A percentile compares a stretch with the other conserved stretches of the same genome.
phyloP scores from a whole-genome alignment of 805 yeast species.

The Candida montana region DNA sequence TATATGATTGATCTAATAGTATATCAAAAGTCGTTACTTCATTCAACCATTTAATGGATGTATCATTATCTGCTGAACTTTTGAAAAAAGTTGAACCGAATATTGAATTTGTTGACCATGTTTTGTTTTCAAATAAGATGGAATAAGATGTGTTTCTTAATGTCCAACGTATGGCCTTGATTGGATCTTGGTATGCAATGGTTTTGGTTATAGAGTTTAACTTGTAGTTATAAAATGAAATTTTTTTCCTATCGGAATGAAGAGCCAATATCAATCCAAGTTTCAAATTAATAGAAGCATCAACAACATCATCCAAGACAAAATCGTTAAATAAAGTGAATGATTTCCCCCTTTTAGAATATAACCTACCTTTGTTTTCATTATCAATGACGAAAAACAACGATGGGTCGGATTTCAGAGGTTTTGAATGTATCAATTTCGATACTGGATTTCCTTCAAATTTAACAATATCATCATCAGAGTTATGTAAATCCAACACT shows the following conservation, averaged over 20 bases:
- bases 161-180: constrained; percentile 14
- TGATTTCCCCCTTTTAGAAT: constrained; percentile 4
- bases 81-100: constrained; percentile 24
- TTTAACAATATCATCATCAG: constrained; percentile 9
- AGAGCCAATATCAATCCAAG: constrained; percentile 7
- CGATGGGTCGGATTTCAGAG: not conserved
- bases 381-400: constrained; percentile 7
- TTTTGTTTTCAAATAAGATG: constrained; percentile 13
- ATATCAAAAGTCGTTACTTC: constrained; percentile 1
- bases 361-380: constrained; percentile 7
- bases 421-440: not conserved
- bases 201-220: constrained; percentile 5
- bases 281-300: constrained; percentile 9
- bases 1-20: constrained; percentile 6
- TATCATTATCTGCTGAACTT: constrained; percentile 6
- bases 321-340: constrained; percentile 1
- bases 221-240: not conserved
- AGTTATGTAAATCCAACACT: constrained; percentile 14
- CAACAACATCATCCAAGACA: constrained; percentile 3
- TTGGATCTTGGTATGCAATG: not conserved
- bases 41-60: constrained; percentile 3
- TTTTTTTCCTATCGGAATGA: not conserved
- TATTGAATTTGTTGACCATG: constrained; percentile 25
- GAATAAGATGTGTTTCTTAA: constrained; percentile 12
- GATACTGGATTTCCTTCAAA: constrained; percentile 9